These are phyloP conservation scores for Tolypocladium amazonense DNA, from an alignment of 2,329 filamentous ascomycete genomes.

Conservation along the genomic window DNA sequence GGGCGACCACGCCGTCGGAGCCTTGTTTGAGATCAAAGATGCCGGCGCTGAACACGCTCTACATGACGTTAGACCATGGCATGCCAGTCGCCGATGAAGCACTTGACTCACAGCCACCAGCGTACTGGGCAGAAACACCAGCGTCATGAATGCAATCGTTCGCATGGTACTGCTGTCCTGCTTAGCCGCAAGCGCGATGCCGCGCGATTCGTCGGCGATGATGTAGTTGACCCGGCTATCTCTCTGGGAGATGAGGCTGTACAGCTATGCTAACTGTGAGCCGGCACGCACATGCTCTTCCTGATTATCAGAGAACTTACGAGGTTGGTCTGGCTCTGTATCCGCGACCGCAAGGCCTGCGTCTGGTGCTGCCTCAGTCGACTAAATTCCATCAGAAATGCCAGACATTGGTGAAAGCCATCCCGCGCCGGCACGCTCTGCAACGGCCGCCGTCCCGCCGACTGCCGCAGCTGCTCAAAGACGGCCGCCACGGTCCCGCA, in stretches of 20 bases:
- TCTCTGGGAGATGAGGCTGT: neutral
- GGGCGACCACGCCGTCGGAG: neutral
- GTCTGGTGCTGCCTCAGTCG: neutral
- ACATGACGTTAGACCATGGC: neutral
- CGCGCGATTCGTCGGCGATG: neutral
- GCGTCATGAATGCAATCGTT: neutral
- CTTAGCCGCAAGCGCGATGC: neutral
- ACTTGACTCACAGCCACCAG: neutral
- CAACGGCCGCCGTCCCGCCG: neutral
- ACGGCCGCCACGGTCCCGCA: neutral
- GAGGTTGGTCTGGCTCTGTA: neutral
- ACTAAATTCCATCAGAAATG: neutral
- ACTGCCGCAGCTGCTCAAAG: neutral
- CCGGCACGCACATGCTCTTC: neutral
- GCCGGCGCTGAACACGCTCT: neutral
- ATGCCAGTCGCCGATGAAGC: neutral
- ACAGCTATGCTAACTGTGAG: neutral
- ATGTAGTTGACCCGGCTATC: neutral
- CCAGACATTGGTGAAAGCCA: neutral
- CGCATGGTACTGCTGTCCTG: neutral
- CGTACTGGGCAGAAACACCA: neutral
- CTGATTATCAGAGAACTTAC: neutral
- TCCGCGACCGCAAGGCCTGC: neutral
- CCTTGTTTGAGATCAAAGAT: neutral
- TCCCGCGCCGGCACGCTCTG: neutral